A percentile compares a stretch with the other conserved stretches of the same genome.
Evolutionary conservation across 2,329 filamentous ascomycete genomes (phyloP).

Genomic region (Cadophora luteo-olivacea): DNA sequence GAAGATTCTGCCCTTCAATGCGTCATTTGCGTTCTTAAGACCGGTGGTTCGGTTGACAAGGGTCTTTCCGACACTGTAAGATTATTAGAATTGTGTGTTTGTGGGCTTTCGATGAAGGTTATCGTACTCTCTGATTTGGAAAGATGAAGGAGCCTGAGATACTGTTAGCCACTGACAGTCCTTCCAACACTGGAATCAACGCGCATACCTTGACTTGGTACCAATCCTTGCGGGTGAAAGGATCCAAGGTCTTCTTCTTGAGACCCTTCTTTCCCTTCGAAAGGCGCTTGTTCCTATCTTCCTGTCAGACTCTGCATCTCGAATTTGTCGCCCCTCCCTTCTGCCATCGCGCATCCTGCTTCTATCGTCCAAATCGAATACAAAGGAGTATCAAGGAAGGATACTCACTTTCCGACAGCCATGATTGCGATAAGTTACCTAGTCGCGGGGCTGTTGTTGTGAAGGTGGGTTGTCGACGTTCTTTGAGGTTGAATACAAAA

Average conservation of each 20-base stretch:
- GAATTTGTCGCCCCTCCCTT: slow-evolving; percentile 36
- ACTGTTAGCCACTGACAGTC: slow-evolving; percentile 39
- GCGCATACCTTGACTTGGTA: slow-evolving; percentile 87
- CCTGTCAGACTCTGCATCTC: slow-evolving; percentile 40
- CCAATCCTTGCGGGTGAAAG: slow-evolving; percentile 99
- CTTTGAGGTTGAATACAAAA: slow-evolving; percentile 29
- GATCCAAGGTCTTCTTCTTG: slow-evolving; percentile 99
- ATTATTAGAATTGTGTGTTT: slow-evolving; percentile 45
- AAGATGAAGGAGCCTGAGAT: slow-evolving; percentile 85
- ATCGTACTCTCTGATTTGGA: slow-evolving; percentile 89
- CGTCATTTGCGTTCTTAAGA: slow-evolving; percentile 99
- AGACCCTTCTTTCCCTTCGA: slow-evolving; percentile 99
- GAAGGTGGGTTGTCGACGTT: slow-evolving; percentile 44
- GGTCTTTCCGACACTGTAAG: slow-evolving; percentile 93
- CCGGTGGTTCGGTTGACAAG: slow-evolving; percentile 99
- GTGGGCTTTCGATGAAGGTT: slow-evolving; percentile 24
- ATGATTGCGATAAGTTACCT: slow-evolving; percentile 66
- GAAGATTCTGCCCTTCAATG: slow-evolving; percentile 97
- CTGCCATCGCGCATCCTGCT: slow-evolving; percentile 19
- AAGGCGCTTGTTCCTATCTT: slow-evolving; percentile 95
- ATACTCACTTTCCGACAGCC: slow-evolving; percentile 80
- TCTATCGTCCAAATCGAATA: slow-evolving; percentile 21
- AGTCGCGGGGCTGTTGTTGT: slow-evolving; percentile 41
- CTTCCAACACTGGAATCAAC: slow-evolving; percentile 18
- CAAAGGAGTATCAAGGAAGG: slow-evolving; percentile 23